Evolutionary conservation across 257 asterid species (phyloP), one percentile per base, ranked within the genome.

Genomic region (Pogostemon cablin): DNA sequence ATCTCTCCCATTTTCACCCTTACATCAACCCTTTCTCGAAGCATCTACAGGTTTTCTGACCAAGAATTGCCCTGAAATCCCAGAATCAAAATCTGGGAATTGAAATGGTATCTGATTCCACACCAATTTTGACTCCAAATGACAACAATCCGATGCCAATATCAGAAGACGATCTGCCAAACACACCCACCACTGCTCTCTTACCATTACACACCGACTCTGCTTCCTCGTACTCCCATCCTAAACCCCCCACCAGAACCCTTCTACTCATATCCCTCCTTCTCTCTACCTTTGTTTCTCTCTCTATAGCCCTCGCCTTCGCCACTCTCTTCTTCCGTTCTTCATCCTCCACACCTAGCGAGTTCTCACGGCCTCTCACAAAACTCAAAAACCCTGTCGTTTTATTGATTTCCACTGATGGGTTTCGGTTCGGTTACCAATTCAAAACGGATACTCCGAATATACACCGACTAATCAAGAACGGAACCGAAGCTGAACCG

Each of bases 401-500:
- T 25, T 63, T 90, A 32, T 34, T 90, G 64, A 82, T 90, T 55
- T 90, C 96, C 0, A 80, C 79, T 0, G 96, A 90, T 48, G 96
- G 95, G 25, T 90, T 90, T 74, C 63, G 95, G 20, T 90, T 87
- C 42, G 96, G 96, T 10, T 90, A 87, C 57, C 96, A 90, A 62
- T 90, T 80, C 86, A 90, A 90, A 76, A 84, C 90, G 39, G 60
- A 84, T 3, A 81, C 86, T 0, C 90, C 90, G 2, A 83, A 83
- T 63, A 86, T 87, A 52, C 42, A 80, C 37, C 72, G 88, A 44
- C 69, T 90, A 43, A 81, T 90, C 43, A 66, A 46, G 6, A 81
- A 83, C 39, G 96, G 96, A 37, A 90, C 95, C 0, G 95, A 87
- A 77, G 96, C 95, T 4, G 88, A 84, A 52, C 32, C 73, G 49